A percentile compares a stretch with the other conserved stretches of the same genome.
Conservation (phyloP, 495 filamentous ascomycete species). For the Aspergillus cristatus region DNA sequence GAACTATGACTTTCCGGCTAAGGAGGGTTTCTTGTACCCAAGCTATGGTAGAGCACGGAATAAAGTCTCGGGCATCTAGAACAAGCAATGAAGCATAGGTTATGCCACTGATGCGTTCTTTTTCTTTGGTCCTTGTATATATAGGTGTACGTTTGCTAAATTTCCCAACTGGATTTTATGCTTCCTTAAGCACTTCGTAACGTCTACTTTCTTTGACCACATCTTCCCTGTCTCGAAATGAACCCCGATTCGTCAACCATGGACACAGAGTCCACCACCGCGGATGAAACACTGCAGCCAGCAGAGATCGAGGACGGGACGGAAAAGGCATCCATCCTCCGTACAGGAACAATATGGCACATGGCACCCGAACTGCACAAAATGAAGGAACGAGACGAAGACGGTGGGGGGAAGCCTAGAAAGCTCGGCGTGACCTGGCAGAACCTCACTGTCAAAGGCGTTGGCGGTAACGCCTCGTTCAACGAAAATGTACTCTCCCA, state of each 20-base stretch:
- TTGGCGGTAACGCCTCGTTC: slow-evolving; percentile 34
- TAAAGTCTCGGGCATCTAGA: background rate
- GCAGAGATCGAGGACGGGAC: background rate
- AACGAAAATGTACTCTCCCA: slow-evolving; percentile 45
- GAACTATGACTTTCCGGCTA: background rate
- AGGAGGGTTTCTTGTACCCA: background rate
- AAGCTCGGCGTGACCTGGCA: slow-evolving; percentile 50
- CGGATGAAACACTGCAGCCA: background rate
- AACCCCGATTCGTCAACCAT: background rate
- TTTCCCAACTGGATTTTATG: background rate
- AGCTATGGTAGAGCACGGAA: background rate
- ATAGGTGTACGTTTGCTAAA: background rate
- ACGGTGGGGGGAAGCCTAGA: slow-evolving; percentile 18
- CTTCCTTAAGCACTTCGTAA: background rate
- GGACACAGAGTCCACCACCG: background rate
- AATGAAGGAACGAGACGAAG: background rate
- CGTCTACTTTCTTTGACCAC: background rate
- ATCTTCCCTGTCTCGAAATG: background rate
- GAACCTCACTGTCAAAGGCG: slow-evolving; percentile 34
- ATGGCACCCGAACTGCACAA: background rate
- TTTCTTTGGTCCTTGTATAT: background rate
- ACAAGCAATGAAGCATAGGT: background rate
- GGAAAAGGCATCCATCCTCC: background rate
- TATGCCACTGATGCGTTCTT: background rate
- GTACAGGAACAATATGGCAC: background rate